Conservation (phyloP, 257 asterid species). For the Salvia splendens region DNA sequence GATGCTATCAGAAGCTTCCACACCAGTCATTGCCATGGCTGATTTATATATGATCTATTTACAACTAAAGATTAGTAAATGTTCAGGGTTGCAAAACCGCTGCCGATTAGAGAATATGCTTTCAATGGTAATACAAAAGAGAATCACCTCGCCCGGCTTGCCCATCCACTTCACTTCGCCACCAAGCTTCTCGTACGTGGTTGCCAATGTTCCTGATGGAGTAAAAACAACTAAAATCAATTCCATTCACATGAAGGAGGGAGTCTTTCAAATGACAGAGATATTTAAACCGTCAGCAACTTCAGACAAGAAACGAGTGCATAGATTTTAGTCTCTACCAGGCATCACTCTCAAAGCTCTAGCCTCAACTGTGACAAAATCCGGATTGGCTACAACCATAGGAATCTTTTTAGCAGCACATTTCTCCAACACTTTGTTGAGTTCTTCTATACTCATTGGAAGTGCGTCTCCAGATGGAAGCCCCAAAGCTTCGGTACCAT, state of each 20-base stretch:
- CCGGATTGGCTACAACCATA: conserved; percentile 98
- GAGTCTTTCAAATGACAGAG: background rate
- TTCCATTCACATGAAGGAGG: conserved; percentile 1
- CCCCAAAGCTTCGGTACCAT: conserved; percentile 97
- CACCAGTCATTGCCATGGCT: conserved; percentile 72
- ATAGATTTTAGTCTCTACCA: conserved; percentile 45
- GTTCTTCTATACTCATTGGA: conserved; percentile 68
- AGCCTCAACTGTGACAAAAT: conserved; percentile 94
- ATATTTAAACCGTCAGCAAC: conserved; percentile 16
- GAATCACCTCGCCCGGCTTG: conserved; percentile 85
- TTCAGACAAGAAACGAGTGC: conserved; percentile 26
- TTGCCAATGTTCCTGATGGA: conserved; percentile 73
- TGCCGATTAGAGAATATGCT: too few relatives aligned
- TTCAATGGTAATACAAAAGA: too few relatives aligned
- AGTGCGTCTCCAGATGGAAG: conserved; percentile 71
- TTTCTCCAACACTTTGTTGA: conserved; percentile 67
- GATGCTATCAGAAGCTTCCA: conserved; percentile 71
- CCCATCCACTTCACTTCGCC: conserved; percentile 99
- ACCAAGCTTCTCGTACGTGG: conserved; percentile 84
- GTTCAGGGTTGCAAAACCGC: background rate
- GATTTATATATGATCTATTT: conserved; percentile 76
- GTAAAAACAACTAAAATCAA: conserved; percentile 20
- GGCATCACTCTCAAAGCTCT: conserved; percentile 93
- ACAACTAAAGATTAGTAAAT: background rate
- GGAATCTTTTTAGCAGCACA: conserved; percentile 83